phyloP scores from a whole-genome alignment of 371 early-diverging fungal genomes.

The Mucor sp. region DNA sequence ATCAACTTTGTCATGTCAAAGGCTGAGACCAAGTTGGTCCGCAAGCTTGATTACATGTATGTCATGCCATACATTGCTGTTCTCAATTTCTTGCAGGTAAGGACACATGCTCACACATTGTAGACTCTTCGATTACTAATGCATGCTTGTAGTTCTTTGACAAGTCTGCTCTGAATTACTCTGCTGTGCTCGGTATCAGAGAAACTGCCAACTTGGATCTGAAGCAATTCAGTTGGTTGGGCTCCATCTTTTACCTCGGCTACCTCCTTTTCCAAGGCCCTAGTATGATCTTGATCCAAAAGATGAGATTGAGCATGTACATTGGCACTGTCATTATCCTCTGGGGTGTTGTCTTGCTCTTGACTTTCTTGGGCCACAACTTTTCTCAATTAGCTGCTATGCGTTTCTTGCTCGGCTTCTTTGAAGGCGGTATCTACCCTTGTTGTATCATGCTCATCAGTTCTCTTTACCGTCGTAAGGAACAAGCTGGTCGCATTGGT shows the following conservation, averaged over 20 bases:
- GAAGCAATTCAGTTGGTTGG: slow-evolving; percentile 34
- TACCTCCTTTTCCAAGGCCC: slow-evolving; percentile 46
- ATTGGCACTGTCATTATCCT: slow-evolving; percentile 36
- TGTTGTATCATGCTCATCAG: slow-evolving; percentile 35
- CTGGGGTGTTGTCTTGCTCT: slow-evolving; percentile 39
- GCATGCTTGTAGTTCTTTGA: slow-evolving; percentile 30
- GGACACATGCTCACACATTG: neutral
- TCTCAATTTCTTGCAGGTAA: slow-evolving; percentile 29
- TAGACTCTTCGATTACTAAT: neutral
- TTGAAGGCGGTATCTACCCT: slow-evolving; percentile 35
- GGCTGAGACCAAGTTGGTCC: slow-evolving; percentile 15
- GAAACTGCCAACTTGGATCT: slow-evolving; percentile 22
- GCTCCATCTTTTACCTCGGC: slow-evolving; percentile 44
- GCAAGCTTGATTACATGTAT: slow-evolving; percentile 22
- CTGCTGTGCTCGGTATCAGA: slow-evolving; percentile 29
- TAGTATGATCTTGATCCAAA: slow-evolving; percentile 42
- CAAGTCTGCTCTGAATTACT: slow-evolving; percentile 32
- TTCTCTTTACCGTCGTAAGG: slow-evolving; percentile 39
- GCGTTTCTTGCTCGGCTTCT: slow-evolving; percentile 37
- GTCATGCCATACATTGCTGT: slow-evolving; percentile 25
- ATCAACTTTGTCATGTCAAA: slow-evolving; percentile 15
- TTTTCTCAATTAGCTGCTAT: slow-evolving; percentile 40
- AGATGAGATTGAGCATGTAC: slow-evolving; percentile 30
- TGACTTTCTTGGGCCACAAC: slow-evolving; percentile 26
- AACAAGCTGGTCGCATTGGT: slow-evolving; percentile 42